phyloP scores from a whole-genome alignment of 768 basidiomycete species.

The Russula sp. region DNA sequence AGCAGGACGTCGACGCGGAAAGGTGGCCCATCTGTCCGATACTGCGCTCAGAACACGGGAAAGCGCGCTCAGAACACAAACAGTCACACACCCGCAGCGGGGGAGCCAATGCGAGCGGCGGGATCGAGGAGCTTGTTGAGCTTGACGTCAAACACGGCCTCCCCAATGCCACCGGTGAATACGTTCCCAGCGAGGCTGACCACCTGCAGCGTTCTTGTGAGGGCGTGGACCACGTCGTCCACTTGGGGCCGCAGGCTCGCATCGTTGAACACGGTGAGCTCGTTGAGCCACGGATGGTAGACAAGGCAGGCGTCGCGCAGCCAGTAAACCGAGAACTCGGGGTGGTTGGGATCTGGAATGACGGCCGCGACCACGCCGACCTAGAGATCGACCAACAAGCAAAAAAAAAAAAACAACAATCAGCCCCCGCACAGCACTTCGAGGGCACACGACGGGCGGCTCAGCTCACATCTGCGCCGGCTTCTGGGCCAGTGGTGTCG shows the following conservation, averaged over 20 bases:
- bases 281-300: slow-evolving; percentile 19
- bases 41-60: neutral
- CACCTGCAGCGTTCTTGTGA: slow-evolving; percentile 14
- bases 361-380: slow-evolving; percentile 6
- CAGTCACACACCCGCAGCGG: slow-evolving; percentile 11
- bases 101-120: slow-evolving; percentile 15
- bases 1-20: slow-evolving; percentile 7
- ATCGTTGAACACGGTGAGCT: slow-evolving; percentile 16
- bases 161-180: slow-evolving; percentile 17
- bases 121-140: slow-evolving; percentile 10
- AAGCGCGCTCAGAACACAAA: neutral
- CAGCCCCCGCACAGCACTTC: neutral
- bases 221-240: slow-evolving; percentile 17
- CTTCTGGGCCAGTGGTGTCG: slow-evolving; percentile 18
- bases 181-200: slow-evolving; percentile 17
- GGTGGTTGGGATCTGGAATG: slow-evolving; percentile 4
- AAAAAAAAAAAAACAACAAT: neutral
- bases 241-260: slow-evolving; percentile 4
- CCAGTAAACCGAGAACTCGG: slow-evolving; percentile 15
- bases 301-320: slow-evolving; percentile 17
- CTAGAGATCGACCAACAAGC: neutral
- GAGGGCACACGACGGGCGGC: neutral
- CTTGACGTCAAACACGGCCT: slow-evolving; percentile 15
- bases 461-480: slow-evolving; percentile 15
- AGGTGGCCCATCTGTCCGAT: slow-evolving; percentile 14